Base-by-base conservation (phyloP, 331 rosid genomes). In the Dryas integrifolia region DNA sequence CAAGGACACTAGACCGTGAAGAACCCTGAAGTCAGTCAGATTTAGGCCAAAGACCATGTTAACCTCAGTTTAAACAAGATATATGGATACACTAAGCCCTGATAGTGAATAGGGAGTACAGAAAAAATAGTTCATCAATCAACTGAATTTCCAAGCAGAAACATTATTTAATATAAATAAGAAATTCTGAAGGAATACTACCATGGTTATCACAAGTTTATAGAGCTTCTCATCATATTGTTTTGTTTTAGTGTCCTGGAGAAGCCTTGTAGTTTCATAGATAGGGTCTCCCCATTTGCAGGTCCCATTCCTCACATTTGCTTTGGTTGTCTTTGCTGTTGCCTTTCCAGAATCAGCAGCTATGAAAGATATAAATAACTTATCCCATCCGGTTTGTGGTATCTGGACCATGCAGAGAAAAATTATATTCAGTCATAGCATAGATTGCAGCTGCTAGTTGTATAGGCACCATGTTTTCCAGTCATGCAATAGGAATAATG, bases 231-330 rank as follows among this genome's bases (percentile, higher is more conserved):
- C 98, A 58, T 95, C 99, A 70, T 80, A 92, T 73, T 87, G 88
- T 81, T 86, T 87, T 78, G 98, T 90, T 81, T 85, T 95, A 69
- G 79, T 78, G 83, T 95, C 99, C 81, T 87, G 99, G 70, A 95
- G 92, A 76, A 95, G 98, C 76, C 96, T 88, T 46, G 99, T 90
- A 72, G 98, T 92, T 86, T 95, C 99, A 76, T 95, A 95, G 75
- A 95, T 95, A 48, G 99, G 99, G 76, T 95, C 99, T 24, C 85
- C 86, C 99, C 99, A 95, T 82, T 95, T 95, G 90, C 98, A 95
- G 40, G 96, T 82, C 59, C 98, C 99, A 85, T 90, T 95, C 84
- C 94, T 88, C 83, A 92, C 99, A 84, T 90, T 95, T 72, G 98
- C 97, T 83, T 92, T 95, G 65, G 99, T 90, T 69, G 98, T 95